These are phyloP conservation scores for Barbarea vulgaris DNA, from an alignment of 345 rosid genomes.

Conservation along the genomic window DNA sequence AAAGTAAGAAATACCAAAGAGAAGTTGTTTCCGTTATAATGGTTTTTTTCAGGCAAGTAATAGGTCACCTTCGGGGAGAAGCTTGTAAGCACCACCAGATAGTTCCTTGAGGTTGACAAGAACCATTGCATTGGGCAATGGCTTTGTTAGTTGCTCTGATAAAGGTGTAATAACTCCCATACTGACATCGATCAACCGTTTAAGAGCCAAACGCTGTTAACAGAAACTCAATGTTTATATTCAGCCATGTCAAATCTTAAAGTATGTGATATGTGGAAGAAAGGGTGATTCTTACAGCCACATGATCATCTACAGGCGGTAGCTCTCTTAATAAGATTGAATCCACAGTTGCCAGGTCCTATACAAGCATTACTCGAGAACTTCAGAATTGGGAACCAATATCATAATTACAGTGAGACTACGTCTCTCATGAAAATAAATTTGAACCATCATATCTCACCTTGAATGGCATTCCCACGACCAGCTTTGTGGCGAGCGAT, in stretches of 20 bases:
- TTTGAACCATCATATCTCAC: conserved; percentile 44
- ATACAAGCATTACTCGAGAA: conserved; percentile 24
- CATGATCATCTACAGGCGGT: conserved; percentile 77
- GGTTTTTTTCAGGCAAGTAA: not conserved
- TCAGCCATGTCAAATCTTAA: not conserved
- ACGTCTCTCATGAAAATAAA: conserved; percentile 11
- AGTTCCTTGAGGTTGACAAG: conserved; percentile 90
- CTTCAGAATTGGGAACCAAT: conserved; percentile 21
- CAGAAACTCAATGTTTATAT: conserved; percentile 31
- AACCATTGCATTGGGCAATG: conserved; percentile 90
- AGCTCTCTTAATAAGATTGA: conserved; percentile 85
- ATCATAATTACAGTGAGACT: not conserved
- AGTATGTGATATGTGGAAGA: conserved; percentile 8
- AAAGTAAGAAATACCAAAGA: conserved; percentile 2
- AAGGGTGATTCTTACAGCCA: conserved; percentile 67
- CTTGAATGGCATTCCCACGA: conserved; percentile 98
- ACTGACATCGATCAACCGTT: conserved; percentile 85
- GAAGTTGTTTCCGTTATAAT: not conserved
- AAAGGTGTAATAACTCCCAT: conserved; percentile 93
- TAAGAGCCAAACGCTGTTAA: conserved; percentile 87
- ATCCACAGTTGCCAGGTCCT: conserved; percentile 98
- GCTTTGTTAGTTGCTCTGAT: conserved; percentile 94
- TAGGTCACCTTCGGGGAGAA: conserved; percentile 85
- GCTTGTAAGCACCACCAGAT: conserved; percentile 87
- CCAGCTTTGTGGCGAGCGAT: conserved; percentile 90